These are phyloP conservation scores for Syncephalis plumigaleata DNA, from an alignment of 371 early-diverging fungal species.

Conservation along the genomic window DNA sequence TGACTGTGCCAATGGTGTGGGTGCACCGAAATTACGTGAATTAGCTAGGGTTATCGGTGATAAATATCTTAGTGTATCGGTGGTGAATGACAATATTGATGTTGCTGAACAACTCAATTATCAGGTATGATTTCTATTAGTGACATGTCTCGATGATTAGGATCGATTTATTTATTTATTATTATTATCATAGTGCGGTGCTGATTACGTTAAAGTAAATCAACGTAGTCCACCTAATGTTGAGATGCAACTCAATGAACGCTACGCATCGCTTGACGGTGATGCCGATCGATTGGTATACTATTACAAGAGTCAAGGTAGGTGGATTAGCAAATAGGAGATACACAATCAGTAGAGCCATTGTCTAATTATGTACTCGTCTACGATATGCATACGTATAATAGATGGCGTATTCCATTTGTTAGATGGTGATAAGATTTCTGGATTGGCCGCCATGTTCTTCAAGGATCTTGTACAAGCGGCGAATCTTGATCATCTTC, in stretches of 20 bases:
- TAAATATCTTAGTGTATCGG: slow-evolving; percentile 35
- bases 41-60: slow-evolving; percentile 44
- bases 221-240: slow-evolving; percentile 67
- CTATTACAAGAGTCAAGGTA: slow-evolving; percentile 67
- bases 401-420: slow-evolving; percentile 50
- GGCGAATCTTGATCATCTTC: slow-evolving; percentile 52
- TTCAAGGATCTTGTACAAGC: slow-evolving; percentile 71
- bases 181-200: slow-evolving; percentile 64
- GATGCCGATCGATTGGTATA: slow-evolving; percentile 99
- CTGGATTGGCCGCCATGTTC: slow-evolving; percentile 81
- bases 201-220: slow-evolving; percentile 89
- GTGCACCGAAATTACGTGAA: slow-evolving; percentile 78
- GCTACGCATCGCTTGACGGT: slow-evolving; percentile 91
- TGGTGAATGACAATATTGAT: slow-evolving; percentile 55
- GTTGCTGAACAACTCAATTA: slow-evolving; percentile 61
- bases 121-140: slow-evolving; percentile 26
- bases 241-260: slow-evolving; percentile 34
- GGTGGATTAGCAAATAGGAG: slow-evolving; percentile 1
- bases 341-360: background rate
- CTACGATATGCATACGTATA: slow-evolving; percentile 8
- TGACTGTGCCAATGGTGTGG: slow-evolving; percentile 96
- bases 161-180: no score
- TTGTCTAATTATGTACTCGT: background rate
- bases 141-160: no score
- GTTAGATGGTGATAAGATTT: slow-evolving; percentile 96